phyloP scores from a whole-genome alignment of 352 stramenopile species.

The Phytophthora citrophthora region DNA sequence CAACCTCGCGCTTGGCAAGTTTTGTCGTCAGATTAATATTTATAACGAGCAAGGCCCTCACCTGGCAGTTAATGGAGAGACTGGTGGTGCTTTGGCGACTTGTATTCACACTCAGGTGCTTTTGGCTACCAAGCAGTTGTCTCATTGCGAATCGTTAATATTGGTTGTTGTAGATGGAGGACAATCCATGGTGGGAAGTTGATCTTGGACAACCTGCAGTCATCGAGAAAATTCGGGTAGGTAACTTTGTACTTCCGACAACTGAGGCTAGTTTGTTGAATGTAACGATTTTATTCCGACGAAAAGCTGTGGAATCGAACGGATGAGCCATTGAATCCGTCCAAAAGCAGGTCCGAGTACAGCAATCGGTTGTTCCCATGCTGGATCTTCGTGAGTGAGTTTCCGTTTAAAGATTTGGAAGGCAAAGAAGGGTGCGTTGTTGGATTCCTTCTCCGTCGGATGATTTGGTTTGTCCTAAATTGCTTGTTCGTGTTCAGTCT shows the following conservation, averaged over 20 bases:
- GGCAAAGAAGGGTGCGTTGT: slow-evolving; percentile 71
- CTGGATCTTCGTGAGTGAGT: slow-evolving; percentile 93
- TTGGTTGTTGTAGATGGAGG: slow-evolving; percentile 61
- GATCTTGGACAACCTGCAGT: slow-evolving; percentile 84
- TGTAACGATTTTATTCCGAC: slow-evolving; percentile 50
- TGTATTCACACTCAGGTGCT: slow-evolving; percentile 90
- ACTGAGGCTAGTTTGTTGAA: not conserved
- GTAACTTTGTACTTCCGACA: not conserved
- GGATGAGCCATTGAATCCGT: slow-evolving; percentile 87
- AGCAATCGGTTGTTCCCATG: slow-evolving; percentile 88
- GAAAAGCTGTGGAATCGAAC: slow-evolving; percentile 89
- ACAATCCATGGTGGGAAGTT: slow-evolving; percentile 94
- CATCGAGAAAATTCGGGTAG: slow-evolving; percentile 79
- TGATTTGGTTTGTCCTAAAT: not conserved
- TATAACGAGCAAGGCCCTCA: slow-evolving; percentile 91
- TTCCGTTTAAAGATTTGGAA: slow-evolving; percentile 82
- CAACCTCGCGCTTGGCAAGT: slow-evolving; percentile 87
- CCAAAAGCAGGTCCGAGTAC: slow-evolving; percentile 76
- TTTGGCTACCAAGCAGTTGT: not conserved
- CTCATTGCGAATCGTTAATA: not conserved
- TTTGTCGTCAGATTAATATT: slow-evolving; percentile 84
- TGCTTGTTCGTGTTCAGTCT: slow-evolving; percentile 40
- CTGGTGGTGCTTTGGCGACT: slow-evolving; percentile 64
- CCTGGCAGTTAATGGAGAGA: slow-evolving; percentile 86
- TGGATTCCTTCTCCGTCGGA: not conserved